Evolutionary conservation across 2,329 filamentous ascomycete species (phyloP).

Genomic region (Aureobasidium sp.): DNA sequence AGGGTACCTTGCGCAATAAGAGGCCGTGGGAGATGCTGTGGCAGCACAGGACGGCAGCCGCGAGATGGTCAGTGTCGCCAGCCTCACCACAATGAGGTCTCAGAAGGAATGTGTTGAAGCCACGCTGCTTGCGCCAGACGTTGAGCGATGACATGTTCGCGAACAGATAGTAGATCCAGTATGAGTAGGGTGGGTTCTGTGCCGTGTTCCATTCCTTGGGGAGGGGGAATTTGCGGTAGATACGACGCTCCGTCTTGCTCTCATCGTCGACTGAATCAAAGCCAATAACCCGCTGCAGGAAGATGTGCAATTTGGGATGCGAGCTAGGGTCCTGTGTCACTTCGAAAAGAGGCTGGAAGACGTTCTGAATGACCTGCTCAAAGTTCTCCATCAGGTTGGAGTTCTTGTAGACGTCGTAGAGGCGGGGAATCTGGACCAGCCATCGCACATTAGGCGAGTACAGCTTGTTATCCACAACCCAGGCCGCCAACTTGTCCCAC

Average conservation of each 20-base stretch:
- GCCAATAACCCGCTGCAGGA: conserved; percentile 89
- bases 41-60: conserved; percentile 81
- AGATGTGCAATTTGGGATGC: conserved; percentile 89
- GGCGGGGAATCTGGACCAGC: conserved; percentile 88
- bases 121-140: conserved; percentile 77
- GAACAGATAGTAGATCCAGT: conserved; percentile 98
- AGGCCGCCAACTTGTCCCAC: conserved; percentile 95
- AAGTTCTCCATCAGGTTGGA: conserved; percentile 80
- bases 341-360: conserved; percentile 91
- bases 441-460: conserved; percentile 97
- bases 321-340: conserved; percentile 79
- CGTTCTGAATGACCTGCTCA: conserved; percentile 80
- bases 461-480: conserved; percentile 96
- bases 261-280: conserved; percentile 98
- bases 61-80: conserved; percentile 91
- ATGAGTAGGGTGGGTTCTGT: conserved; percentile 96
- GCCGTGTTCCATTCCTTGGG: conserved; percentile 82
- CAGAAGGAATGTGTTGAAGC: conserved; percentile 91
- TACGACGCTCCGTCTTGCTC: conserved; percentile 86
- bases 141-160: conserved; percentile 92
- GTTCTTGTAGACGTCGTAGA: conserved; percentile 94
- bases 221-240: conserved; percentile 93
- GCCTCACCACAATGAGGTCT: conserved; percentile 95
- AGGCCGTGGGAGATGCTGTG: conserved; percentile 97
- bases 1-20: conserved; percentile 81